Conservation (phyloP, 192 early-diverging fungal genomes). For the Coemansia sp. region DNA sequence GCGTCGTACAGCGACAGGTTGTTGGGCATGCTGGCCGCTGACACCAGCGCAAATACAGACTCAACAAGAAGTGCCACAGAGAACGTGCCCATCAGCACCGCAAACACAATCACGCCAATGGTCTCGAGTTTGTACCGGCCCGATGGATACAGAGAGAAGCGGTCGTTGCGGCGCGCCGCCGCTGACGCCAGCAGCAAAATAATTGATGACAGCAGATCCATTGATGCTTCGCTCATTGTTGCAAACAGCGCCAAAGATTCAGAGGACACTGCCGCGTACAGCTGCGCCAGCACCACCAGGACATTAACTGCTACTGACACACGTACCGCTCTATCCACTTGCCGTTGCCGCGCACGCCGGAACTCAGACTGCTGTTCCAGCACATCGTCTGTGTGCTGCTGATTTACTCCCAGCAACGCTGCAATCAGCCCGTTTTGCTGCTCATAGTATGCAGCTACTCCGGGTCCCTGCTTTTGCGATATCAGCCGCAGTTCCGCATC, state of each 20-base stretch:
- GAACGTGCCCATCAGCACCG: constrained; percentile 73
- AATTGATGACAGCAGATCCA: constrained; percentile 72
- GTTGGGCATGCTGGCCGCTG: constrained; percentile 48
- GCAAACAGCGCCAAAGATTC: constrained; percentile 75
- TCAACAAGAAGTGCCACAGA: constrained; percentile 72
- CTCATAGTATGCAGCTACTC: constrained; percentile 52
- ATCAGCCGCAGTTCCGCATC: constrained; percentile 35
- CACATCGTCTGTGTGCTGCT: constrained; percentile 48
- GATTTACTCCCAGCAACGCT: constrained; percentile 45
- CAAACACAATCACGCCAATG: constrained; percentile 76
- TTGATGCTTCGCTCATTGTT: constrained; percentile 78
- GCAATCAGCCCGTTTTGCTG: constrained; percentile 53
- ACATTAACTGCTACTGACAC: constrained; percentile 70
- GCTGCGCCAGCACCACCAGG: constrained; percentile 64
- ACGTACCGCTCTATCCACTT: constrained; percentile 63
- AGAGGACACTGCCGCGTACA: constrained; percentile 73
- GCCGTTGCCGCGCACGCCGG: constrained; percentile 33
- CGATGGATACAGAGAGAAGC: constrained; percentile 72
- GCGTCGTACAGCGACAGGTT: constrained; percentile 53
- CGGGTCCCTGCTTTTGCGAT: constrained; percentile 25
- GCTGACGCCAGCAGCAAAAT: constrained; percentile 64
- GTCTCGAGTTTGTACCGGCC: constrained; percentile 77
- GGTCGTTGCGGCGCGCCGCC: constrained; percentile 59
- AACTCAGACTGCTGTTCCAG: constrained; percentile 41
- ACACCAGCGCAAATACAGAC: constrained; percentile 60